Percentiles rank a stretch among this genome's conserved stretches.
phyloP scores from a whole-genome alignment of 129 eudicot species.

The Lactuca sativa region DNA sequence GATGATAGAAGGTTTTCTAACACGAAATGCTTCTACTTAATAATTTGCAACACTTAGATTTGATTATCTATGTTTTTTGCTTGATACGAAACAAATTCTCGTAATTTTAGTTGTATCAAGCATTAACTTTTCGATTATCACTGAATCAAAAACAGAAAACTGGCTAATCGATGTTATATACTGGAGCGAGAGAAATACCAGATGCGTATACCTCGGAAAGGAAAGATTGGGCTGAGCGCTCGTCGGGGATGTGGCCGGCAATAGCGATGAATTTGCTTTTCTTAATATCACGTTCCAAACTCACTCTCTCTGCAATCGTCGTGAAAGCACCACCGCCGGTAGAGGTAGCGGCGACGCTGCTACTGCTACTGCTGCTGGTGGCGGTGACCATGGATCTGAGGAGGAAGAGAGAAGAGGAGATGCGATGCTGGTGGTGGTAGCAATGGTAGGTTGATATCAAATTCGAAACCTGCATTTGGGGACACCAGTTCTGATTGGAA shows the following conservation, averaged over 20 bases:
- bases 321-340: conserved; percentile 61
- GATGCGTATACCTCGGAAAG: conserved; percentile 54
- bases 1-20: neutral
- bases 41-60: neutral
- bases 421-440: conserved; percentile 26
- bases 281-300: conserved; percentile 72
- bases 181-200: neutral
- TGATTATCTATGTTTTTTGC: neutral
- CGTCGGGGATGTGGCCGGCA: conserved; percentile 69
- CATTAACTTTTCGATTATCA: neutral
- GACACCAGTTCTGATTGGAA: conserved; percentile 12
- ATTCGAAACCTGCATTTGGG: conserved; percentile 45
- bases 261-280: conserved; percentile 96
- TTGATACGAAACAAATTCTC: neutral
- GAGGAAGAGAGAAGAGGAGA: conserved; percentile 28
- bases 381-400: conserved; percentile 52
- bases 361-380: conserved; percentile 35
- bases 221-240: conserved; percentile 70
- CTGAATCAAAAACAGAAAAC: neutral
- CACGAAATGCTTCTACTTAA: neutral
- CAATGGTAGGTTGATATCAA: conserved; percentile 18
- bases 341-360: conserved; percentile 21
- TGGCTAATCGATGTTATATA: neutral
- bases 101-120: neutral
- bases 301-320: conserved; percentile 58